Percentiles rank a stretch among this genome's conserved stretches.
phyloP scores from a whole-genome alignment of 2,329 filamentous ascomycete genomes.

The Laburnicola sp. region DNA sequence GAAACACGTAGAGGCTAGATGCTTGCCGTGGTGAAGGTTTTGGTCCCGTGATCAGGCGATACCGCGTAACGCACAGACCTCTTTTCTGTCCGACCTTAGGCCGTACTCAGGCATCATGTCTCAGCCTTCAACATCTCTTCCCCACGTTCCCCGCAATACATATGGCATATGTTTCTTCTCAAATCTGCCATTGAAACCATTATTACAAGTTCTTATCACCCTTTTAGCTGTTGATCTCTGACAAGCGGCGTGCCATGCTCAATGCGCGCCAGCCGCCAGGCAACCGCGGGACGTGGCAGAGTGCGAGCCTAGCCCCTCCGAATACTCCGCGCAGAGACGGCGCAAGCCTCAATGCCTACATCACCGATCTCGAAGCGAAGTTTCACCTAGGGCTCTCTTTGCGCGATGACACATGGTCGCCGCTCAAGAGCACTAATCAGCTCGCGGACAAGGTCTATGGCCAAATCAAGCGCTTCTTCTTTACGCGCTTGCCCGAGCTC shows the following conservation, averaged over 20 bases:
- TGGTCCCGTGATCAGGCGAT: slow-evolving; percentile 28
- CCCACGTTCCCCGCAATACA: slow-evolving; percentile 1
- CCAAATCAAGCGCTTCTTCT: slow-evolving; percentile 28
- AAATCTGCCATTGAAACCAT: neutral
- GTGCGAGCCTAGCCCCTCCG: slow-evolving; percentile 16
- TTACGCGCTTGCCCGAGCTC: slow-evolving; percentile 13
- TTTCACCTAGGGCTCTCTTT: slow-evolving; percentile 26
- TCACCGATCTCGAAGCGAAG: slow-evolving; percentile 24
- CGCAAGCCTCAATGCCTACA: slow-evolving; percentile 20
- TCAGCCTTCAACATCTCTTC: slow-evolving; percentile 15
- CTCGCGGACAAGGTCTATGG: slow-evolving; percentile 18
- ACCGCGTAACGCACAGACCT: slow-evolving; percentile 22
- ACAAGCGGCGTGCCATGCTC: neutral
- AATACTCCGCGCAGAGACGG: slow-evolving; percentile 23
- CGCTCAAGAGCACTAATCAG: slow-evolving; percentile 13
- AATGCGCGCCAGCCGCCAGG: slow-evolving; percentile 7
- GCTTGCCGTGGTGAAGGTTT: neutral
- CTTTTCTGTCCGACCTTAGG: slow-evolving; percentile 1
- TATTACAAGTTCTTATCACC: neutral
- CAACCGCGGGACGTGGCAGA: slow-evolving; percentile 8
- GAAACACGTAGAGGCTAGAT: too few species aligned
- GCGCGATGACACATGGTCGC: slow-evolving; percentile 26
- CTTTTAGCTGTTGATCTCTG: neutral
- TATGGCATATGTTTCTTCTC: neutral
- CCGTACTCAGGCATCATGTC: slow-evolving; percentile 27